Conservation (phyloP, 345 rosid species). For the Euphorbia peplus region DNA sequence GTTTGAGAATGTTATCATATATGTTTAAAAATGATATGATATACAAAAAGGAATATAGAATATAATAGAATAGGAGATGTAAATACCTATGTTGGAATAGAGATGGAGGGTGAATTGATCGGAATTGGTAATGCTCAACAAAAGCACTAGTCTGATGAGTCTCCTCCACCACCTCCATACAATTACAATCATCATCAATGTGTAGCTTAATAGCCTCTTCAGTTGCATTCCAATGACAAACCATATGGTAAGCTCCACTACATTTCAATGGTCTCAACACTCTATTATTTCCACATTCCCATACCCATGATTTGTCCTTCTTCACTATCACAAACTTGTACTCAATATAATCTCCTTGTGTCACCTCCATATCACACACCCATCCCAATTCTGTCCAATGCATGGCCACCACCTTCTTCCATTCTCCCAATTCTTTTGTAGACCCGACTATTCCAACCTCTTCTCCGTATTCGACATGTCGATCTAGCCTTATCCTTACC, state of each 20-base stretch:
- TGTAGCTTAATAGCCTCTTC: constrained; percentile 46
- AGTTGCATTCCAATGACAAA: constrained; percentile 72
- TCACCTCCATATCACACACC: constrained; percentile 62
- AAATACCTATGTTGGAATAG: no score
- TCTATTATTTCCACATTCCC: constrained; percentile 87
- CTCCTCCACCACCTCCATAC: no score
- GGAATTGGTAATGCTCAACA: no score
- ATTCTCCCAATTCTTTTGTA: constrained; percentile 66
- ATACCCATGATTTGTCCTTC: constrained; percentile 47
- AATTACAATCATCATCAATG: no score
- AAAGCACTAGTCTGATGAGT: no score
- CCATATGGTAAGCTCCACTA: constrained; percentile 54
- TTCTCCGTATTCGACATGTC: constrained; percentile 83
- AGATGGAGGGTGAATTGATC: no score
- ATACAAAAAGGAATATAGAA: no score
- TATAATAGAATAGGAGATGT: no score
- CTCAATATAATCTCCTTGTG: constrained; percentile 53
- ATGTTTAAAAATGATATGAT: no score
- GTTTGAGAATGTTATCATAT: no score
- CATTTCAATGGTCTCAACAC: constrained; percentile 50
- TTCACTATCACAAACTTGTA: constrained; percentile 58
- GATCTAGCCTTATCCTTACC: constrained; percentile 53
- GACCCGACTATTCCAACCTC: constrained; percentile 73
- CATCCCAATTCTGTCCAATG: constrained; percentile 83
- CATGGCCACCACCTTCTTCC: constrained; percentile 77